These are phyloP conservation scores for Epichloe amarillans DNA, from an alignment of 2,329 filamentous ascomycete species.

Conservation along the genomic window DNA sequence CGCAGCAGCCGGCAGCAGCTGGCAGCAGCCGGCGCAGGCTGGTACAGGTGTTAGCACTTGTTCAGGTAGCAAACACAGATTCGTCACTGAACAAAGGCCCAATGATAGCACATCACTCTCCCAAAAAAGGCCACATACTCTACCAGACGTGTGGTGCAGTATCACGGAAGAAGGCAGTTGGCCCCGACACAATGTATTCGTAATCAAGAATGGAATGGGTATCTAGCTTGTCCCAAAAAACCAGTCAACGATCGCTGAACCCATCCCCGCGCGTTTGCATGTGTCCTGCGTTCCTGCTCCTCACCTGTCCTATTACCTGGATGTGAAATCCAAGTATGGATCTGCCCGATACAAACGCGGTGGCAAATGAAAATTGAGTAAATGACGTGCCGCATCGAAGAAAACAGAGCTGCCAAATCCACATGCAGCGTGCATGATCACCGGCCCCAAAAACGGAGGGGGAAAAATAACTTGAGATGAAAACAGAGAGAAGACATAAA, in stretches of 20 bases:
- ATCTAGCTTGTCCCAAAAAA: not conserved
- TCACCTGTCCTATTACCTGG: not conserved
- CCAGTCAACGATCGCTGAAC: not conserved
- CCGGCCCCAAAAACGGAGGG: not conserved
- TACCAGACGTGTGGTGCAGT: not conserved
- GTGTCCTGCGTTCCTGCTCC: not conserved
- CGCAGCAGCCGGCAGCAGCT: too few species aligned
- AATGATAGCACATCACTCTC: too few species aligned
- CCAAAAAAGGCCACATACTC: too few species aligned
- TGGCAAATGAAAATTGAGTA: not conserved
- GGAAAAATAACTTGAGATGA: not conserved
- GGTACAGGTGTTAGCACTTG: too few species aligned
- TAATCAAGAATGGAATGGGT: not conserved
- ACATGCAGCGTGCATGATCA: not conserved
- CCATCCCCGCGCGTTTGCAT: too few species aligned
- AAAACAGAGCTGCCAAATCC: not conserved
- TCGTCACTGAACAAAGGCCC: too few species aligned
- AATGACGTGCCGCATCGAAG: not conserved
- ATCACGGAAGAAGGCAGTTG: not conserved
- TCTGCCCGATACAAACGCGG: not conserved
- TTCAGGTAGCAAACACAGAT: too few species aligned
- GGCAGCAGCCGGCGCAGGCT: too few species aligned
- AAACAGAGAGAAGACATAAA: slow-evolving; percentile 6
- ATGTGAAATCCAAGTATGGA: not conserved
- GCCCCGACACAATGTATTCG: not conserved